Evolutionary conservation across 306 rosid genomes (phyloP), one percentile per base, ranked within the genome.

Genomic region (Delonix regia): DNA sequence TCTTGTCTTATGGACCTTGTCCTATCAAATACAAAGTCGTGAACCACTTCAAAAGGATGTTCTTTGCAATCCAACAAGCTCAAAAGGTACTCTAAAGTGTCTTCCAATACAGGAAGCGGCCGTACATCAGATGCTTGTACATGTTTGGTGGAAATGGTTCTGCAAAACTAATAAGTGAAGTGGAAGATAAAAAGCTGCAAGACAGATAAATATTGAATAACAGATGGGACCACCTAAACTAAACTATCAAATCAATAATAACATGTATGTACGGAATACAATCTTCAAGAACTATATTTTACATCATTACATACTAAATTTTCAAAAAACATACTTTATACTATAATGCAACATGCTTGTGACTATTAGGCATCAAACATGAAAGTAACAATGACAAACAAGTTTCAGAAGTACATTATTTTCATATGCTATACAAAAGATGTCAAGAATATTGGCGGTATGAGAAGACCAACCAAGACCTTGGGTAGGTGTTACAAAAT

Each of bases 1-100:
- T 95, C 99, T 80, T 95, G 99, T 38, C 98, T 86, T 71, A 95
- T 88, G 56, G 99, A 95, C 83, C 99, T 92, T 53, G 94, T 92
- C 83, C 99, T 91, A 83, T 92, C 99, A 65, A 89, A 95, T 41
- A 92, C 49, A 82, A 95, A 92, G 87, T 89, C 98, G 62, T 92
- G 94, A 85, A 91, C 78, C 75, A 87, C 97, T 90, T 90, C 92
- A 80, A 92, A 92, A 10, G 91, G 86, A 75, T 83, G 87, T 34
- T 90, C 89, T 55, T 77, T 67, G 38, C 92, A 77, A 64, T 91
- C 88, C 81, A 88, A 76, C 80, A 95, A 80, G 41, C 77, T 85
- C 65, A 89, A 45, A 73, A 95, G 91, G 78, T 89, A 81, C 60
- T 80, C 78, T 78, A 95, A 84, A 41, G 98, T 88, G 42, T 87